Base-by-base conservation (phyloP, 805 yeast genomes). In the Candida pseudofarinosa region DNA sequence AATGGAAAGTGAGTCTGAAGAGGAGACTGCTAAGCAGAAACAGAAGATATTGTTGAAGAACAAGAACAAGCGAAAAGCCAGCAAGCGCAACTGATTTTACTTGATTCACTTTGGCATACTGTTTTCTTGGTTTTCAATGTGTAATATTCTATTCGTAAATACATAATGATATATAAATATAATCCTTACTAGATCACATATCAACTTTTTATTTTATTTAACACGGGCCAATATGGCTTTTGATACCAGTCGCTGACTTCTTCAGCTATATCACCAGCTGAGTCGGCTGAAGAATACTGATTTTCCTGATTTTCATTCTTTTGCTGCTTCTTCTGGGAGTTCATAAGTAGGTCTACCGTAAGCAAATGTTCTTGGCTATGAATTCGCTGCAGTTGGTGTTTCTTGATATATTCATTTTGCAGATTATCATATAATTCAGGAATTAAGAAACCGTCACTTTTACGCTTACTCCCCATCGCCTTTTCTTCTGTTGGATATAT, bases 31-130 rank as follows among this genome's bases (percentile, higher is more conserved):
- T 54, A 51, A 52, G 62, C 73, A 69, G 57, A 76, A 75, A 57
- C 74, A 73, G 58, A 77, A 76, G 73, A 77, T 83, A 18, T 56
- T 77, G 58, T 74, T 81, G 66, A 84, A 77, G 77, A 83, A 83
- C 71, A 80, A 78, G 72, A 70, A 77, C 60, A 66, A 62, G 55
- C 50, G 37, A 57, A 51, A 46, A 32, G 33, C 33, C 20, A 10
- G 20, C 20, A 33, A 15, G 15, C 32, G 32, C 13, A 13, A n/a
- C 26, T 23, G 13, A 14, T 26, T 3, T 26, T 13, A 23, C 5
- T 37, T 23, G 33, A 20, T 37, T 15, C 19, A 7, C 13, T 26
- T 26, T 37, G 33, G 32, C n/a, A n/a, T 23, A 26, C 33, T 19
- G 6, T 26, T 37, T 19, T 37, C 23, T 15, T 8, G 15, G 33